Conservation (phyloP, 192 early-diverging fungal genomes). For the Entrophospora sp. region DNA sequence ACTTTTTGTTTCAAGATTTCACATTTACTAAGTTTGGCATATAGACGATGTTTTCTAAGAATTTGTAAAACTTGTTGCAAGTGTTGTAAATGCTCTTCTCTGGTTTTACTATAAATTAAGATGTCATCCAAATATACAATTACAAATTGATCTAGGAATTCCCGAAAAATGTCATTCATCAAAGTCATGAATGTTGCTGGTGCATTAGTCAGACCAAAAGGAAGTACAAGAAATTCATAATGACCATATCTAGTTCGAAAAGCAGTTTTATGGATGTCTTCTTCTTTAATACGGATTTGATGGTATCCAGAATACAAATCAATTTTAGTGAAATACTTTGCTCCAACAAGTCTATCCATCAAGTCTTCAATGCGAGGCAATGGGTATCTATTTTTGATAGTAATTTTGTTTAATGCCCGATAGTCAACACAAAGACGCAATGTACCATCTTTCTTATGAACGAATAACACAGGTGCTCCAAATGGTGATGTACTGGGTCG, state of each 20-base stretch:
- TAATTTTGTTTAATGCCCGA: constrained; percentile 41
- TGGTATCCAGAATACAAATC: constrained; percentile 38
- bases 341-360: constrained; percentile 27
- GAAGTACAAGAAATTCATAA: constrained; percentile 48
- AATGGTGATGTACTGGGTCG: too few species aligned
- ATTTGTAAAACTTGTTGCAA: constrained; percentile 16
- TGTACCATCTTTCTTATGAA: constrained; percentile 17
- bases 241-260: constrained; percentile 23
- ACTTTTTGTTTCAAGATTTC: constrained; percentile 21
- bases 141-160: constrained; percentile 23
- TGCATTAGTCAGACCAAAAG: constrained; percentile 50
- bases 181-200: constrained; percentile 46
- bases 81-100: constrained; percentile 27
- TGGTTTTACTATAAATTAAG: constrained; percentile 27
- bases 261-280: constrained; percentile 28
- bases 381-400: constrained; percentile 40
- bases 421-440: constrained; percentile 29
- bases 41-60: constrained; percentile 10
- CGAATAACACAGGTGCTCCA: too few species aligned
- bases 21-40: constrained; percentile 21
- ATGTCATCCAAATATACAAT: constrained; percentile 34
- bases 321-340: constrained; percentile 34
- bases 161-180: constrained; percentile 35
- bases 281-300: constrained; percentile 27
- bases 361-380: constrained; percentile 43